Conservation (phyloP, 768 basidiomycete species). For the Arthromyces matolae region DNA sequence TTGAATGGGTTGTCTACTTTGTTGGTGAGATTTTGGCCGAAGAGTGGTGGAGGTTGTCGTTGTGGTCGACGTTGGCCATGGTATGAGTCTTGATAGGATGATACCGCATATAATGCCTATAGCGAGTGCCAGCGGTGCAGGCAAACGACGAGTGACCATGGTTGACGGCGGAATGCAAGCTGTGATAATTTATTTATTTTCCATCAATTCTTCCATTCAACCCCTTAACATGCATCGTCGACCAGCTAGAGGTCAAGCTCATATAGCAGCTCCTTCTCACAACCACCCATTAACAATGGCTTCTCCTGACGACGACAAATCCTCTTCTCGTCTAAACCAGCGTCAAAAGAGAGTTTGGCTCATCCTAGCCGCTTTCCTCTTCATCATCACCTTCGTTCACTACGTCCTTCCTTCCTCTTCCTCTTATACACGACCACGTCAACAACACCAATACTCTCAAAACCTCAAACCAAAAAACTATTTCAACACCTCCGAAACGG, state of each 20-base stretch:
- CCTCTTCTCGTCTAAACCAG: constrained; percentile 50
- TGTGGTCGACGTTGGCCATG: constrained; percentile 25
- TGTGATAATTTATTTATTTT: not conserved
- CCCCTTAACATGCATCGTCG: constrained; percentile 54
- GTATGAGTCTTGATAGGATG: constrained; percentile 45
- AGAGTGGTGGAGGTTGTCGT: not conserved
- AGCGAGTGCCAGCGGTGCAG: constrained; percentile 52
- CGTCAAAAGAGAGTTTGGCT: constrained; percentile 66
- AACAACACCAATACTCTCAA: constrained; percentile 35
- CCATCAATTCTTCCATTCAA: constrained; percentile 18
- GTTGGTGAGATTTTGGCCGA: constrained; percentile 41
- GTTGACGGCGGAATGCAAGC: not conserved
- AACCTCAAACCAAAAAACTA: constrained; percentile 76
- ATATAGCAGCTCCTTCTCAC: constrained; percentile 47
- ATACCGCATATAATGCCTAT: constrained; percentile 63
- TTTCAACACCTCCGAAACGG: constrained; percentile 56
- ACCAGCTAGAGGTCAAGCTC: constrained; percentile 45
- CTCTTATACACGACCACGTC: constrained; percentile 18
- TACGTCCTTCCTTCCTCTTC: constrained; percentile 42
- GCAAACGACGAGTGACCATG: constrained; percentile 34
- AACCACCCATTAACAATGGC: constrained; percentile 41
- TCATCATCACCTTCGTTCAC: constrained; percentile 54
- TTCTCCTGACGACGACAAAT: constrained; percentile 45
- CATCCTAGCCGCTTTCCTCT: constrained; percentile 50
- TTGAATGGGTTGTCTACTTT: constrained; percentile 59